Evolutionary conservation across 257 asterid species (phyloP), one percentile per base, ranked within the genome.

Genomic region (Rhazya stricta): DNA sequence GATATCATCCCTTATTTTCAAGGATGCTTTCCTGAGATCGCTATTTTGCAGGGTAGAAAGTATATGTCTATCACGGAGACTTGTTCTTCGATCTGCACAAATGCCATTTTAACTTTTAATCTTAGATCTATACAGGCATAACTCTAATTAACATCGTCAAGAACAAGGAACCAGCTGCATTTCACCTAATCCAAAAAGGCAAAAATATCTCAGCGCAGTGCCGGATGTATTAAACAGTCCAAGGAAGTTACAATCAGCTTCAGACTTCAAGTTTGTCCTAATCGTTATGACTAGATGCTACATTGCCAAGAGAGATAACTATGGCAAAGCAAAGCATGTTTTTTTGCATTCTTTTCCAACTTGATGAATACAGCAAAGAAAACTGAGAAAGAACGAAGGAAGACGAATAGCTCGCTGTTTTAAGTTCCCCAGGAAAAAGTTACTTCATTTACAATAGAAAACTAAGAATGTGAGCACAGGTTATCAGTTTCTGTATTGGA

Each of bases 291-390:
- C 19, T 2, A 62, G 69, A 62, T 62, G 41, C 43, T 1, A 58
- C 43, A 32, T 62, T 32, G 43, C 43, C 69, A 62, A 62, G 34
- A 13, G 45, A 30, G 34, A 62, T 9, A 16, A 32, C 13, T 32
- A 15, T 29, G 21, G 69, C 43, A 62, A 19, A 34, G 43, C 25
- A 19, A 19, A 51, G 8, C 69, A 32, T 15, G 54, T 9, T 39
- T n/a, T n/a, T n/a, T n/a, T 58, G 65, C 69, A n/a, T n/a, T n/a
- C n/a, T n/a, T 62, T 62, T 62, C 43, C 69, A 34, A 25, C 23
- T 62, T 32, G 8, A 34, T 32, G 43, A 32, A 32, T 32, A 36
- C 43, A 32, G 43, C 43, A 62, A 62, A 62, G 43, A 43, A 62
- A 62, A 62, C n/a, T 3, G 6, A 60, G 32, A 34, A 62, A 19